Base-by-base conservation (phyloP, 2,329 filamentous ascomycete species). In the Bipolaris zeicola region DNA sequence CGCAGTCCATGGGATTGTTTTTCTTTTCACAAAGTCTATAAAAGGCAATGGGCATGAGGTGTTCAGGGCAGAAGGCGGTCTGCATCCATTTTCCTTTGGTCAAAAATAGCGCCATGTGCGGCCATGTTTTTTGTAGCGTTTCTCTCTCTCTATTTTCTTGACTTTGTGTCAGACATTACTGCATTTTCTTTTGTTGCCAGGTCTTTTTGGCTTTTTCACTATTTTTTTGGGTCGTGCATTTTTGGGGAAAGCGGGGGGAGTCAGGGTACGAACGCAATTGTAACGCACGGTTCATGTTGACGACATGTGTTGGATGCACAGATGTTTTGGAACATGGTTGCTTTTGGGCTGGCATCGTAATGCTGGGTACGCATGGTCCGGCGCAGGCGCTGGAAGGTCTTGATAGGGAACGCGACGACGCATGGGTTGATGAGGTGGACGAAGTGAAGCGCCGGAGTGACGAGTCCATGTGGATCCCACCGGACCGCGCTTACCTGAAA, bases 371-470 rank as follows among this genome's bases (percentile, higher is more conserved):
- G 50, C 58, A 58, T 46, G 52, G 57, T 55, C 65, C 61, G 62
- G 65, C 68, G 72, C 72, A 53, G 72, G 72, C 72, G 66, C 67
- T 65, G 71, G 70, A 64, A 58, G 51, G 60, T 55, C 47, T 47
- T 39, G 20, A 57, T 52, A 50, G 53, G 58, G 58, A 57, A 55
- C 61, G 65, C 57, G 64, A 72, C 72, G 67, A 72, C 66, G 58
- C 60, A 61, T 52, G 61, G 42, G 56, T 47, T 63, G 55, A 63
- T 57, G 66, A 58, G 60, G 43, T 55, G 52, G 56, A 62, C 50
- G 64, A 64, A 58, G 37, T 34, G 58, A 43, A 55, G 48, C 45
- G 52, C 55, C 53, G 57, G 26, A 49, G 57, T 50, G 52, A 63
- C 58, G 64, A 57, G 57, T 61, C 61, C 50, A 60, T 61, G 68